Percentiles rank a stretch among this genome's conserved stretches.
These are phyloP conservation scores for Lecanicillium sp. DNA, from an alignment of 2,329 filamentous ascomycete genomes.

Conservation along the genomic window DNA sequence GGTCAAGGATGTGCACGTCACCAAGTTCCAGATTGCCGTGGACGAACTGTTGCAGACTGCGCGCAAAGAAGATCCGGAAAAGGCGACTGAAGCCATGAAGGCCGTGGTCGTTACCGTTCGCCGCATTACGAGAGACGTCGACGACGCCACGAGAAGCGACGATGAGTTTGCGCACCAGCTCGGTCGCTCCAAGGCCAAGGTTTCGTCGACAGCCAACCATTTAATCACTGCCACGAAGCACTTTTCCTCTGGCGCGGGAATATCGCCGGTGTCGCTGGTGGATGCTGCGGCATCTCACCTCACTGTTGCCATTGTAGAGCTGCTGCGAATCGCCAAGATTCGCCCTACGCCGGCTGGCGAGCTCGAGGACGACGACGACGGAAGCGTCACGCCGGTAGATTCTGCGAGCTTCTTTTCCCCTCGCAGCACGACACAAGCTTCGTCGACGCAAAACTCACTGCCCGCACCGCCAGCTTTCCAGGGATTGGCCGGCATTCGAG, in stretches of 20 bases:
- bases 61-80: constrained; percentile 63
- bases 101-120: constrained; percentile 74
- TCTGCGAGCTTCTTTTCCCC: constrained; percentile 62
- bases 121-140: constrained; percentile 75
- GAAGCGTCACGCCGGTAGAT: constrained; percentile 56
- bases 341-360: constrained; percentile 66
- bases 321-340: constrained; percentile 79
- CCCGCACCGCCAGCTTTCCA: constrained; percentile 50
- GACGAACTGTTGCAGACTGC: constrained; percentile 81
- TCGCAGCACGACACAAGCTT: constrained; percentile 32
- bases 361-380: constrained; percentile 70
- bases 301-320: constrained; percentile 75
- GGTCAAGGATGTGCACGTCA: constrained; percentile 87
- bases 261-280: constrained; percentile 86
- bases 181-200: constrained; percentile 66
- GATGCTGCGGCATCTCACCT: constrained; percentile 92
- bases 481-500: constrained; percentile 45
- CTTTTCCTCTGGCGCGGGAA: constrained; percentile 71
- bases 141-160: constrained; percentile 46
- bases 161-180: constrained; percentile 50
- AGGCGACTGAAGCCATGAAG: constrained; percentile 81
- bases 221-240: constrained; percentile 93
- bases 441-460: constrained; percentile 29
- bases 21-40: constrained; percentile 88
- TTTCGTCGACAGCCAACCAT: constrained; percentile 92